A percentile compares a stretch with the other conserved stretches of the same genome.
Conservation (phyloP, 1,284 basidiomycete species). For the Cutaneotrichosporon cavernicola region DNA sequence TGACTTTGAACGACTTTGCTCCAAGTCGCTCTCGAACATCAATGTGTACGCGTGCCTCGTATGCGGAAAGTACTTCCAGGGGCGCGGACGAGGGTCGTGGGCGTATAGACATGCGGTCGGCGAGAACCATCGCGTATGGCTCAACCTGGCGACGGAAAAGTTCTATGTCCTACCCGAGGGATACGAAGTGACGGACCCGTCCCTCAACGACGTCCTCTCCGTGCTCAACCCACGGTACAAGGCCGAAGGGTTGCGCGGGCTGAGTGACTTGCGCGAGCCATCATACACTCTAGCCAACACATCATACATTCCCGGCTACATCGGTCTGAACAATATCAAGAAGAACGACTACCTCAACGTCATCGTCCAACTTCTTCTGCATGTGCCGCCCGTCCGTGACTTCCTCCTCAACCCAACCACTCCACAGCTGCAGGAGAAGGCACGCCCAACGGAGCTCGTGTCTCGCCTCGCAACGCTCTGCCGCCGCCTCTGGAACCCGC, state of each 20-base stretch:
- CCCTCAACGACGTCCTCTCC: constrained; percentile 87
- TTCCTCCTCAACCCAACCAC: constrained; percentile 74
- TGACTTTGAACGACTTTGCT: constrained; percentile 99
- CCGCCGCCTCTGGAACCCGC: constrained; percentile 93
- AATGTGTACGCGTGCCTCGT: constrained; percentile 98
- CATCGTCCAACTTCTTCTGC: constrained; percentile 87
- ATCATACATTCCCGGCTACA: constrained; percentile 86
- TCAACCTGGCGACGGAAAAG: constrained; percentile 91
- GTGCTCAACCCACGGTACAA: constrained; percentile 82
- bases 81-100: constrained; percentile 85
- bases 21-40: constrained; percentile 91
- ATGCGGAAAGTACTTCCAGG: constrained; percentile 98
- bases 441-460: constrained; percentile 67
- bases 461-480: constrained; percentile 80
- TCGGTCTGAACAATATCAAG: constrained; percentile 97
- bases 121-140: constrained; percentile 97
- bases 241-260: constrained; percentile 55
- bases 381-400: constrained; percentile 85
- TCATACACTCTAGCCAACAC: constrained; percentile 80
- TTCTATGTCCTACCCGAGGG: constrained; percentile 98
- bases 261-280: constrained; percentile 59
- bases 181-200: constrained; percentile 91
- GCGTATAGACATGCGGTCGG: constrained; percentile 97
- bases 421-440: constrained; percentile 42
- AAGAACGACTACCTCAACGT: constrained; percentile 97